A percentile compares a stretch with the other conserved stretches of the same genome.
Evolutionary conservation across 768 basidiomycete genomes (phyloP).

Genomic region (Ramaria sp.): DNA sequence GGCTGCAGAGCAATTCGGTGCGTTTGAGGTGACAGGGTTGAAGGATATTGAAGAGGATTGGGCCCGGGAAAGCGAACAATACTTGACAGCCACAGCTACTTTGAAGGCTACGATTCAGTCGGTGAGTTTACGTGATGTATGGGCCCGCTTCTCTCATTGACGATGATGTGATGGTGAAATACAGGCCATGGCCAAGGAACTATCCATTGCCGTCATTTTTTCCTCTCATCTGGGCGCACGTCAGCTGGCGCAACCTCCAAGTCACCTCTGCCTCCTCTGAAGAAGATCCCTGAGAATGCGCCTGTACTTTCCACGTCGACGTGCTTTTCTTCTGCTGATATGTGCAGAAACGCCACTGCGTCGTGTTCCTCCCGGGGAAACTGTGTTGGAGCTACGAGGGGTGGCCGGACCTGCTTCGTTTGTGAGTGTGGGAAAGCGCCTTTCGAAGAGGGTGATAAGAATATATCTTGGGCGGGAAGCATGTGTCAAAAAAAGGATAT

Average conservation of each 20-base stretch:
- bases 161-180: neutral
- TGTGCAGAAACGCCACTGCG: slow-evolving; percentile 52
- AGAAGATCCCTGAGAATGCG: slow-evolving; percentile 30
- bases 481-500: slow-evolving; percentile 72
- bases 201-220: slow-evolving; percentile 15
- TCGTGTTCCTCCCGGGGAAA: slow-evolving; percentile 61
- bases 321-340: slow-evolving; percentile 45
- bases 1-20: slow-evolving; percentile 41
- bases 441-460: slow-evolving; percentile 43
- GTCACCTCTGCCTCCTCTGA: slow-evolving; percentile 35
- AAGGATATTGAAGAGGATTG: slow-evolving; percentile 33
- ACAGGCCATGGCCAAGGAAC: neutral
- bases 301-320: slow-evolving; percentile 51
- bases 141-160: slow-evolving; percentile 27
- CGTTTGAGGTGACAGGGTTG: slow-evolving; percentile 47
- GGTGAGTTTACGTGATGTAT: slow-evolving; percentile 26
- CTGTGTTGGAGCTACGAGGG: slow-evolving; percentile 50
- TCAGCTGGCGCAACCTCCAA: slow-evolving; percentile 25
- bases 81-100: slow-evolving; percentile 32
- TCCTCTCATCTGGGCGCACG: slow-evolving; percentile 34
- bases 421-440: slow-evolving; percentile 45
- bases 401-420: slow-evolving; percentile 44
- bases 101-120: slow-evolving; percentile 39
- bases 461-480: slow-evolving; percentile 62
- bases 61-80: slow-evolving; percentile 46